These are phyloP conservation scores for barrel medic (Medicago truncatula) DNA, from an alignment of 306 rosid species.

Conservation along the genomic window MtrunA17r5.0-ANR NC_053047.1:4590001-4590500, in stretches of 20 bases:
- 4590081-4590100: too few species aligned
- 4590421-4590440: constrained; percentile 26
- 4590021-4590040: too few species aligned
- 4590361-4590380: neutral
- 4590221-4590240: neutral
- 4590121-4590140: too few species aligned
- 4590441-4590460: constrained; percentile 29
- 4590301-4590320: constrained; percentile 30
- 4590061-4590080: too few species aligned
- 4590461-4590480: constrained; percentile 17
- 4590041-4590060: too few species aligned
- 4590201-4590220: neutral
- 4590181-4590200: too few species aligned
- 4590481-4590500: neutral
- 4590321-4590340: constrained; percentile 26
- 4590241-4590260: constrained; percentile 9
- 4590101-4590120: too few species aligned
- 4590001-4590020: too few species aligned
- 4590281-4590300: constrained; percentile 5
- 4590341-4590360: constrained; percentile 25
- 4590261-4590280: neutral
- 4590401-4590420: neutral
- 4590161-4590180: too few species aligned
- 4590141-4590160: too few species aligned
- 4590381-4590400: neutral